A percentile compares a stretch with the other conserved stretches of the same genome.
These are phyloP conservation scores for Chimonanthus praecox DNA, from an alignment of 164 flowering plant species.

Conservation along the genomic window DNA sequence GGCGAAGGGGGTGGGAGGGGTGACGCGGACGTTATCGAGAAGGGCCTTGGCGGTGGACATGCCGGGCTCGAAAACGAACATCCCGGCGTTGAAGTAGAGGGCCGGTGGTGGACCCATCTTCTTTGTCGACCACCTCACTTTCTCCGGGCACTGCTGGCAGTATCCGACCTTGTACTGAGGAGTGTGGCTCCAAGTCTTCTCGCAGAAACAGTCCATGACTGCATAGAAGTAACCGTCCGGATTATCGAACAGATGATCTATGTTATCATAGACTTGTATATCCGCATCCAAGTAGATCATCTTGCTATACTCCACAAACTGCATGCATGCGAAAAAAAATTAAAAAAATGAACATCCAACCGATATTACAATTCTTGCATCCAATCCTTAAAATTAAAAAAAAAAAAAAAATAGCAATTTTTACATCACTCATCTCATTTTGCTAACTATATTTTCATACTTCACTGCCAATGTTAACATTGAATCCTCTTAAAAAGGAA, in stretches of 20 bases:
- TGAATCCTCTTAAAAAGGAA: no score
- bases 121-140: constrained; percentile 46
- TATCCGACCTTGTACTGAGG: constrained; percentile 69
- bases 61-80: constrained; percentile 60
- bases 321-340: not conserved
- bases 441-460: no score
- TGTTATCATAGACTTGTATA: constrained; percentile 67
- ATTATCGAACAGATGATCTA: constrained; percentile 64
- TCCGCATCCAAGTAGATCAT: constrained; percentile 83
- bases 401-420: no score
- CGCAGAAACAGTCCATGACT: constrained; percentile 78
- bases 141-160: constrained; percentile 71
- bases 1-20: constrained; percentile 59
- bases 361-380: no score
- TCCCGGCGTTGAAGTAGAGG: constrained; percentile 74
- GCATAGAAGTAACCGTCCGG: constrained; percentile 55
- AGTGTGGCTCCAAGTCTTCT: constrained; percentile 57
- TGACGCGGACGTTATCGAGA: constrained; percentile 30
- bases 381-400: no score
- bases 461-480: no score
- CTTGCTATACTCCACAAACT: constrained; percentile 79
- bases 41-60: constrained; percentile 42
- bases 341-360: not conserved
- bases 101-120: constrained; percentile 45
- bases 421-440: no score